phyloP scores from a whole-genome alignment of 2,329 filamentous ascomycete genomes.

The Alternaria triticina region DNA sequence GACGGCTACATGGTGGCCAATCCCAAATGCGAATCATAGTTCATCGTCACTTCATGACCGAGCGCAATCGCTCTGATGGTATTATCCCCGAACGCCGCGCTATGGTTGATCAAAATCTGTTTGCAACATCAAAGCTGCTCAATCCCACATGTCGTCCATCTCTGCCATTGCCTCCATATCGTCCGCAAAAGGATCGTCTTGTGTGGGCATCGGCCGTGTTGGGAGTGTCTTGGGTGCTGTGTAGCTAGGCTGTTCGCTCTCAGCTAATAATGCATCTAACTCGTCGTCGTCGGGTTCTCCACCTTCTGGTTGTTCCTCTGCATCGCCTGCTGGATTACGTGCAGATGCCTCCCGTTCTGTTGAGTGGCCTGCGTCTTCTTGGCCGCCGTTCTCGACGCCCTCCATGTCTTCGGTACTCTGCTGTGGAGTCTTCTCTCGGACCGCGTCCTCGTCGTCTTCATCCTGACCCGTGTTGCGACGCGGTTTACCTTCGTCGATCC shows the following conservation, averaged over 20 bases:
- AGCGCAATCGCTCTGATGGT: neutral
- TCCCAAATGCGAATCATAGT: neutral
- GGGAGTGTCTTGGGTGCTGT: slow-evolving; percentile 14
- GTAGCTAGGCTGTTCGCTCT: slow-evolving; percentile 42
- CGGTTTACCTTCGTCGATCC: slow-evolving; percentile 79
- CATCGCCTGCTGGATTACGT: slow-evolving; percentile 21
- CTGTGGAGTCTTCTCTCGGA: neutral
- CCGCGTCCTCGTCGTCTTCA: slow-evolving; percentile 34
- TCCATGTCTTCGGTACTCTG: slow-evolving; percentile 15
- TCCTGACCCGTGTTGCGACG: slow-evolving; percentile 43
- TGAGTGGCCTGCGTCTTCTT: slow-evolving; percentile 1
- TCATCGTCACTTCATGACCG: neutral
- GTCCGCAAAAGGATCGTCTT: slow-evolving; percentile 47
- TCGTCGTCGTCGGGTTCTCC: slow-evolving; percentile 58
- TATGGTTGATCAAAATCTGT: slow-evolving; percentile 21
- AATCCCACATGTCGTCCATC: slow-evolving; percentile 46
- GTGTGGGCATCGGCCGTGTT: slow-evolving; percentile 10
- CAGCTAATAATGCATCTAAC: slow-evolving; percentile 62
- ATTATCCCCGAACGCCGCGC: slow-evolving; percentile 29
- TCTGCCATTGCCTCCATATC: slow-evolving; percentile 50
- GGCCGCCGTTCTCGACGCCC: slow-evolving; percentile 7
- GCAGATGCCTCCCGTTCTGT: neutral
- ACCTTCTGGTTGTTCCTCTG: slow-evolving; percentile 6
- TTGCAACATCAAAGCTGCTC: neutral
- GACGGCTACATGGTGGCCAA: neutral